phyloP scores from a whole-genome alignment of 495 filamentous ascomycete genomes.

The Durotheca rogersii region DNA sequence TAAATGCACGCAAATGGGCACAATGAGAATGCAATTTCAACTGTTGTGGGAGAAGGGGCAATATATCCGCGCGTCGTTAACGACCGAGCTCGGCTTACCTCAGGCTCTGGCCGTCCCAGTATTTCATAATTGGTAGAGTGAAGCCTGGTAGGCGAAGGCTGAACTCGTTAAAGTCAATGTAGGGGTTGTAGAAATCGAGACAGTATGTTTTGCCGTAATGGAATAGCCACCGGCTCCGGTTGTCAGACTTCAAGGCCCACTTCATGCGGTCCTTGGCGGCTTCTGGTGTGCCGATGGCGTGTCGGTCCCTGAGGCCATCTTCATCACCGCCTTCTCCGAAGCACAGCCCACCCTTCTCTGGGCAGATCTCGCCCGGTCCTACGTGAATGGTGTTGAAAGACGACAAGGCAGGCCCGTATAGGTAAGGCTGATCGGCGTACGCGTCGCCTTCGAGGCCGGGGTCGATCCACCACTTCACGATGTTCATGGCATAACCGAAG shows the following conservation, averaged over 20 bases:
- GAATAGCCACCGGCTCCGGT: constrained; percentile 52
- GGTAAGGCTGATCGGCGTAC: constrained; percentile 79
- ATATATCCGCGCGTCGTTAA: neutral
- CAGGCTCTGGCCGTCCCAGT: constrained; percentile 72
- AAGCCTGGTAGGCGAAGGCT: constrained; percentile 80
- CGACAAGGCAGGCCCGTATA: constrained; percentile 75
- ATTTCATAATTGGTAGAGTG: constrained; percentile 69
- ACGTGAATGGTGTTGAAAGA: constrained; percentile 72
- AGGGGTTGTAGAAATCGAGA: constrained; percentile 90
- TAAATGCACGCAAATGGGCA: constrained; percentile 16
- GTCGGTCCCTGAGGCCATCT: constrained; percentile 52
- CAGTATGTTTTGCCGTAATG: constrained; percentile 59
- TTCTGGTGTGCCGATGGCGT: constrained; percentile 52
- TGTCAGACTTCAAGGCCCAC: constrained; percentile 58
- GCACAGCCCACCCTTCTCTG: constrained; percentile 50
- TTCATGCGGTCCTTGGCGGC: constrained; percentile 59
- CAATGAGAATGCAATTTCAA: constrained; percentile 21
- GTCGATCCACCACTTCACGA: constrained; percentile 84
- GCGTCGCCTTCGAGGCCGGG: constrained; percentile 84
- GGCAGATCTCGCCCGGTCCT: constrained; percentile 51
- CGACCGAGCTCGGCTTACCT: constrained; percentile 36
- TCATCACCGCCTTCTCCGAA: constrained; percentile 72
- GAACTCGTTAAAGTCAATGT: constrained; percentile 80
- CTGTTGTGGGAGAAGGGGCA: neutral
- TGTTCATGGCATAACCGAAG: constrained; percentile 74